Evolutionary conservation across 2,329 filamentous ascomycete species (phyloP), one percentile per base, ranked within the genome.

Genomic region (Pestalotiopsis sp.): DNA sequence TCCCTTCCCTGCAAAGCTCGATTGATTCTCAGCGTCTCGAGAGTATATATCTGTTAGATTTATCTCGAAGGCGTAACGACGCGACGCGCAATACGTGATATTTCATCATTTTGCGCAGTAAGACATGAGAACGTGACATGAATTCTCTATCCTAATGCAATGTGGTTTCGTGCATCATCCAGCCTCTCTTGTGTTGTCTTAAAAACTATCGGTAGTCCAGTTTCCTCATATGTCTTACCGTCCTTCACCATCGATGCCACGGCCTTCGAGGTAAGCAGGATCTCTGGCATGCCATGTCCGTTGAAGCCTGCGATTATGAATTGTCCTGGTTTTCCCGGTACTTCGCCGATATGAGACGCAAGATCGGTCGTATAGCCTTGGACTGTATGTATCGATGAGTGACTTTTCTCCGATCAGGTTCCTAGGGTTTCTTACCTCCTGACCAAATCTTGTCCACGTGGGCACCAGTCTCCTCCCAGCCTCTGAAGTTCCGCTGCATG

Each of bases 281-380:
- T 80, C 20, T 83, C 73, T 0, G 83, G 80, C 84, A 87, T 87
- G 0, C 85, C 86, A 68, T 86, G 84, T 0, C 86, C 85, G 41
- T 81, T 83, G 69, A 86, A 87, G 0, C 85, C 85, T 0, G 81
- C 83, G 31, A 83, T 74, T n/a, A 87, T 76, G 61, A 80, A 83
- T 70, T 84, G 80, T 7, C 78, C 79, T 2, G 76, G 68, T 63
- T 77, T 78, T 0, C 75, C 80, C 0, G 84, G 84, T 0, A 87
- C 76, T 0, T 72, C 71, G 0, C 85, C 84, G 1, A 87, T 74
- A 20, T 82, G 80, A 0, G 85, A 84, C 12, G 41, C 41, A 45
- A 45, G 31, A 9, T 36, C 31, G 7, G 31, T 36, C 7, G 31
- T 36, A 36, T 36, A 36, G 31, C 31, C 41, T 45, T 45, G 41